Conservation (phyloP, 2,329 filamentous ascomycete species). For the Pleoardoris graminearum region DNA sequence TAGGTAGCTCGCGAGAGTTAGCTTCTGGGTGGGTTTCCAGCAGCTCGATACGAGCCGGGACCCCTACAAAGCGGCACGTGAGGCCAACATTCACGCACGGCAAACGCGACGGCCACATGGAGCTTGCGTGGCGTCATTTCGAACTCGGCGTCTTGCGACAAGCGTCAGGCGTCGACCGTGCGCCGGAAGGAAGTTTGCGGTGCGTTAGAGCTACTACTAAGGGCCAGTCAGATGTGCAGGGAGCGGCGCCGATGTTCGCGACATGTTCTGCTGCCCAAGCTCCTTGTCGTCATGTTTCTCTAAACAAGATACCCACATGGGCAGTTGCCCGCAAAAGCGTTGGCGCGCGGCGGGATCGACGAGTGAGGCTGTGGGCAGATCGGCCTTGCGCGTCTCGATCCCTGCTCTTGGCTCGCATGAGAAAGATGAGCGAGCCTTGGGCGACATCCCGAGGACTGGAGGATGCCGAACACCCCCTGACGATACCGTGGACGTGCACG, state of each 20-base stretch:
- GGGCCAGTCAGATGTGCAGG: constrained; percentile 35
- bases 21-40: too few species aligned
- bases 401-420: constrained; percentile 35
- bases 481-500: constrained; percentile 10
- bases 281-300: background rate
- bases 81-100: constrained; percentile 15
- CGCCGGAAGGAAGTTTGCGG: constrained; percentile 22
- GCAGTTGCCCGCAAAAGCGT: constrained; percentile 8
- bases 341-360: constrained; percentile 34
- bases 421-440: constrained; percentile 34
- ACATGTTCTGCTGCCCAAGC: background rate
- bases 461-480: constrained; percentile 39
- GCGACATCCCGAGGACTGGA: too few species aligned
- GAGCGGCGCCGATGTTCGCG: constrained; percentile 18
- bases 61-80: constrained; percentile 20
- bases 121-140: background rate
- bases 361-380: constrained; percentile 43
- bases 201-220: constrained; percentile 13
- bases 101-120: constrained; percentile 11
- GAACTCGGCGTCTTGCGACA: too few species aligned
- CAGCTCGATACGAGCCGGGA: constrained; percentile 14
- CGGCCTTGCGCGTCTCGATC: constrained; percentile 28
- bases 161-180: constrained; percentile 13
- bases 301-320: constrained; percentile 11
- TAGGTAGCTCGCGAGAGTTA: too few species aligned